A percentile compares a stretch with the other conserved stretches of the same genome.
Evolutionary conservation across 495 filamentous ascomycete genomes (phyloP).

Genomic region (Trichoderma parareesei): DNA sequence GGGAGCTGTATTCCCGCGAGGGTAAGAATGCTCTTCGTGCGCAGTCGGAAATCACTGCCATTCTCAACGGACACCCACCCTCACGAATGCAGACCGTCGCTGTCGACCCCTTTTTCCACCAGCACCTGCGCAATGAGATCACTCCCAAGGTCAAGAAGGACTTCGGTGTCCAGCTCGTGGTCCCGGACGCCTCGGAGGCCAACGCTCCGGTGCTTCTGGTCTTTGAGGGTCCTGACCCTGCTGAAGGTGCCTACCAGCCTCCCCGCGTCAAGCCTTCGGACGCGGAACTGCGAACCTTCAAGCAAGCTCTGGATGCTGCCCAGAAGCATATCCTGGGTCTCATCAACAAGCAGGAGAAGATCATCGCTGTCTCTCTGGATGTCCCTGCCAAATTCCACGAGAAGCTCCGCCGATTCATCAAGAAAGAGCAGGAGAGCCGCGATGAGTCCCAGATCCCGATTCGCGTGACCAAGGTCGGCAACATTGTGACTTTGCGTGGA

Average conservation of each 20-base stretch:
- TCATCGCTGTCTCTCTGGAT: conserved; percentile 56
- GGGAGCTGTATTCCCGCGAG: conserved; percentile 79
- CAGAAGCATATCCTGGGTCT: conserved; percentile 59
- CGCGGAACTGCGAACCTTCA: conserved; percentile 54
- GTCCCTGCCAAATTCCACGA: conserved; percentile 70
- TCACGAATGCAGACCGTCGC: conserved; percentile 58
- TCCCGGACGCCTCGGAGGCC: conserved; percentile 55
- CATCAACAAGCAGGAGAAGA: conserved; percentile 62
- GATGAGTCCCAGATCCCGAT: conserved; percentile 61
- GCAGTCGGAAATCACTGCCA: conserved; percentile 68
- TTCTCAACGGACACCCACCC: conserved; percentile 74
- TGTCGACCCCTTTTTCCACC: conserved; percentile 83
- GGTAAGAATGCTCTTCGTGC: conserved; percentile 76
- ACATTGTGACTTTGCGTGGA: conserved; percentile 64
- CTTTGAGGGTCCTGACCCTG: conserved; percentile 61
- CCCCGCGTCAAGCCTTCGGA: conserved; percentile 48
- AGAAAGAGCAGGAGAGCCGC: conserved; percentile 62
- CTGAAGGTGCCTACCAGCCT: conserved; percentile 54
- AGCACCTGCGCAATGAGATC: conserved; percentile 58
- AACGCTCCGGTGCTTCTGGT: conserved; percentile 68
- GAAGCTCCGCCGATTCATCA: conserved; percentile 69
- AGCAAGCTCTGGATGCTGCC: conserved; percentile 63
- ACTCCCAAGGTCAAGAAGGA: conserved; percentile 57
- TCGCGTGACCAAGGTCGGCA: conserved; percentile 50
- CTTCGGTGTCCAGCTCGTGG: conserved; percentile 69